Base-by-base conservation (phyloP, 1,139 yeast species). In the Yarrowia galli region DNA sequence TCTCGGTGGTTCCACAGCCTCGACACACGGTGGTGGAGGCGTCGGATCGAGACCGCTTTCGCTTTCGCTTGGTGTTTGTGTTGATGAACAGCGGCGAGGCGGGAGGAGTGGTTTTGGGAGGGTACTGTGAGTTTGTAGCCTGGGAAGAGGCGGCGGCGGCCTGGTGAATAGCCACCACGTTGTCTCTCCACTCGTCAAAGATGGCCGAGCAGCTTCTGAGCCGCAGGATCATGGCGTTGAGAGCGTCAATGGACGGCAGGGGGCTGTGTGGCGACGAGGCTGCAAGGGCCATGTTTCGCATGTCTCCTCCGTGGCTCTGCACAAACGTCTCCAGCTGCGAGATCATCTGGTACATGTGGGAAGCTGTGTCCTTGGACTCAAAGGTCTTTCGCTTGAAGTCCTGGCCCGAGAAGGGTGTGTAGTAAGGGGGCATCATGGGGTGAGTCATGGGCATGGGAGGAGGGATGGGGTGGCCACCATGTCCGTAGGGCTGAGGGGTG, bases 1-100 rank as follows among this genome's bases (percentile, higher is more conserved):
- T 85, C 72, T 86, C 88, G 4, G 86, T 84, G 32, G 87, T 85
- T n/a, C 88, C 89, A 74, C 91, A 87, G 70, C 80, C 82, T 18
- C 74, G 68, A 69, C 80, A 78, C 8, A 56, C 53, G 18, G 68
- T 65, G 20, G 54, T 65, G n/a, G 56, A 28, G 12, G 45, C 38
- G 69, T 67, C 68, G n/a, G 49, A 43, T 9, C 64, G 40, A 3
- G 64, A 43, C 22, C 64, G 64, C 51, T 58, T 58, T 3, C 64
- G 64, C 51, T 58, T 58, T 15, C 64, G 25, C 22, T 58, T 58
- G n/a, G 64, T 32, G 42, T 43, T 43, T 3, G 49, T 28, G 32
- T 43, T 32, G 35, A 43, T 32, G 22, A 58, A 58, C 12, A 58
- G 51, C 16, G 64, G 64, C 22, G 64, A 58, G 15, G 64, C 64